Evolutionary conservation across 306 rosid genomes (phyloP), one percentile per base, ranked within the genome.

Genomic region (Vachellia collinsii): DNA sequence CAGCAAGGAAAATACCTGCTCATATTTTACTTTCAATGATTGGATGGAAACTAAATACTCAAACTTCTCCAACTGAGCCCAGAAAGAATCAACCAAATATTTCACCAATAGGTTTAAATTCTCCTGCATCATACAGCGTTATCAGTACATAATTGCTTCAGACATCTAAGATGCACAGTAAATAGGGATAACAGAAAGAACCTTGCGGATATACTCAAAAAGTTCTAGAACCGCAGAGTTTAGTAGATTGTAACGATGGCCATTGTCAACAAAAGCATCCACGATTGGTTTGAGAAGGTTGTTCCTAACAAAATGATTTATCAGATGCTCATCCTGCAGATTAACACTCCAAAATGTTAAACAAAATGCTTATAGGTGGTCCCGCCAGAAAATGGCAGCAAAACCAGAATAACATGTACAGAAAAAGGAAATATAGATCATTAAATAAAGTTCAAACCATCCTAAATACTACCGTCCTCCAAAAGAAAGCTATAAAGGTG

Each of bases 231-330:
- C 86, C 46, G 96, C 94, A 42, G 99, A 95, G 76, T 95, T 91
- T 54, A 95, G 98, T 86, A 95, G 92, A 86, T 95, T 95, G 84
- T 95, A 95, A 63, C 97, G 99, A 87, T 85, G 87, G 67, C 99
- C 99, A 88, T 93, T 91, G 79, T 89, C 85, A 82, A 93, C 87
- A 76, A 95, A 95, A 76, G 91, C 93, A 77, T 88, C 97, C 38
- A 93, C 84, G 88, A 94, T 81, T 87, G 99, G 97, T 90, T 90
- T 91, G 82, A 94, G 92, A 87, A 93, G 92, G 85, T 93, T 81
- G 76, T 89, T 90, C 83, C 85, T 93, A 29, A 90, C 91, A 71
- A 94, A 89, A 90, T 94, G 89, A 82, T 51, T 89, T 29, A 87
- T 46, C 85, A 94, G 81, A 86, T 94, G 95, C 78, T 94, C 99